Evolutionary conservation across 2,329 filamentous ascomycete species (phyloP).

Genomic region (Ascochyta lentis): DNA sequence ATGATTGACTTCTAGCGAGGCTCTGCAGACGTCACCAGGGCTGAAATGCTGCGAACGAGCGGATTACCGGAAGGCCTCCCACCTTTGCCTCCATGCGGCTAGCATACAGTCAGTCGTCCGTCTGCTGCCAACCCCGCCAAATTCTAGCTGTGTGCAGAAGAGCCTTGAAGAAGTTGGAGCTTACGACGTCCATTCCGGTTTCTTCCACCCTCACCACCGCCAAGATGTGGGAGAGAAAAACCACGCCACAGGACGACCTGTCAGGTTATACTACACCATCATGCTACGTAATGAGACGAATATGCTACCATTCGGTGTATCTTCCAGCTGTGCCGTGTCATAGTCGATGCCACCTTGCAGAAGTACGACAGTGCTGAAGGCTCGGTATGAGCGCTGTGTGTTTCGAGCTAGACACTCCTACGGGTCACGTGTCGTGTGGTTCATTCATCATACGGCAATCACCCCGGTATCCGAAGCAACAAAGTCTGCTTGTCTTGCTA

Average conservation of each 20-base stretch:
- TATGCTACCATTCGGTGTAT: not conserved
- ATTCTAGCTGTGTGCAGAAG: conserved; percentile 1
- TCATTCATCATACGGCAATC: not conserved
- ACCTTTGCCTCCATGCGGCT: conserved; percentile 23
- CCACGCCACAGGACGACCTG: not conserved
- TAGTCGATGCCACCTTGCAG: not conserved
- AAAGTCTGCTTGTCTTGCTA: not conserved
- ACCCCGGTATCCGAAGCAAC: not conserved
- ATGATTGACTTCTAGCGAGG: conserved; percentile 31
- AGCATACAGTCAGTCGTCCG: conserved; percentile 1
- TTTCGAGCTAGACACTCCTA: not conserved
- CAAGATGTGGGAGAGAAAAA: not conserved
- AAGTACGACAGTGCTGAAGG: not conserved
- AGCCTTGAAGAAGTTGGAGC: not conserved
- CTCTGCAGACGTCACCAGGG: conserved; percentile 36
- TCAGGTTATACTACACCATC: not conserved
- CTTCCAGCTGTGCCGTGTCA: not conserved
- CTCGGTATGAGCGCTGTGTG: not conserved
- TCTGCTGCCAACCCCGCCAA: conserved; percentile 4
- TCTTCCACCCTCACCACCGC: not conserved
- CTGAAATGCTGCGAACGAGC: conserved; percentile 26
- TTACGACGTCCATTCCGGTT: not conserved
- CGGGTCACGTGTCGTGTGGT: not conserved
- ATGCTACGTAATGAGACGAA: not conserved
- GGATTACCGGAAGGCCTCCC: conserved; percentile 22